phyloP scores from a whole-genome alignment of 164 flowering plant genomes.

The Litsea cubeba region DNA sequence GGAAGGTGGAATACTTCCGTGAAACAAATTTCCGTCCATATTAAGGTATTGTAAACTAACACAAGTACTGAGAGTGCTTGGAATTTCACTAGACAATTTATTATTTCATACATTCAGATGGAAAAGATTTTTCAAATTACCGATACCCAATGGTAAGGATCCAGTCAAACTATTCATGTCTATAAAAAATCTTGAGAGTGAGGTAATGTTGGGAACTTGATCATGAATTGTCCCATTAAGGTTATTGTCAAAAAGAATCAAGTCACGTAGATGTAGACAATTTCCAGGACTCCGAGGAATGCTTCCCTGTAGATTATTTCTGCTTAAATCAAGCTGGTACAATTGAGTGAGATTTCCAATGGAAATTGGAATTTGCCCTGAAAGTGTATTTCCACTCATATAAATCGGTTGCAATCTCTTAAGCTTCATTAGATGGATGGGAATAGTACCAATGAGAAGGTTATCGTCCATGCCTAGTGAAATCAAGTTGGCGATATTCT shows the following conservation, averaged over 20 bases:
- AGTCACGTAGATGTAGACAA: neutral
- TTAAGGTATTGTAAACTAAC: conserved; percentile 11
- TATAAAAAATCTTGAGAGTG: conserved; percentile 14
- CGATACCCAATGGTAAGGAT: conserved; percentile 26
- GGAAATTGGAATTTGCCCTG: conserved; percentile 25
- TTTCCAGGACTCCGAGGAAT: conserved; percentile 4
- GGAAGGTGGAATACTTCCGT: conserved; percentile 25
- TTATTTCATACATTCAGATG: conserved; percentile 25
- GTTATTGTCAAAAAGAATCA: conserved; percentile 4
- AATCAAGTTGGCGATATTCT: conserved; percentile 22
- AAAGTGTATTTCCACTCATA: conserved; percentile 16
- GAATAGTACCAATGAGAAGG: conserved; percentile 28
- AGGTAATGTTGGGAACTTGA: conserved; percentile 24
- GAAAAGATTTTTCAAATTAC: conserved; percentile 21
- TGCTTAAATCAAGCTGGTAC: neutral
- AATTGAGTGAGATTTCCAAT: conserved; percentile 25
- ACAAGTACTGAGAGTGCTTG: conserved; percentile 24
- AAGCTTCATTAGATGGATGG: conserved; percentile 22
- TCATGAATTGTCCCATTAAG: conserved; percentile 18
- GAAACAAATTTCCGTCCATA: conserved; percentile 20
- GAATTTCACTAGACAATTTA: conserved; percentile 31
- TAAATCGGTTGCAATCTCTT: conserved; percentile 11
- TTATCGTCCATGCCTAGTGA: conserved; percentile 8
- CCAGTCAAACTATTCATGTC: conserved; percentile 30
- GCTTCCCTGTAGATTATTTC: conserved; percentile 1